Base-by-base conservation (phyloP, 2,329 filamentous ascomycete species). In the Stemphylium vesicarium region DNA sequence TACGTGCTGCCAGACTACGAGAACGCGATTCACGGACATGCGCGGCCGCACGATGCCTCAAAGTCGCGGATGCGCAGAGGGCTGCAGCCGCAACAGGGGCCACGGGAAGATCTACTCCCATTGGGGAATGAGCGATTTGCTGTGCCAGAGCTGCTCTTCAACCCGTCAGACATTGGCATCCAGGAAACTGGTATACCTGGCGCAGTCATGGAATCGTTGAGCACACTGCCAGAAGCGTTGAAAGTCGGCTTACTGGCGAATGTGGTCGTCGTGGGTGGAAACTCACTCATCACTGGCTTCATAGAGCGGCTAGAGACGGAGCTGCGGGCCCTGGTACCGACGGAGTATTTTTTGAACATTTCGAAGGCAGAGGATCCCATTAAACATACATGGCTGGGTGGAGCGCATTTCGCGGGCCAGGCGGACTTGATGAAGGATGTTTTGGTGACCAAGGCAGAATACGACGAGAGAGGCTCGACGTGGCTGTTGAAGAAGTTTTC, bases 51-150 rank as follows among this genome's bases (percentile, higher is more conserved):
- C 68, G 91, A 96, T 66, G 85, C 91, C 0, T 78, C 83, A 26
- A 83, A 87, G 37, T 83, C 85, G 20, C 73, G 74, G 61, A 78
- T 81, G 69, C 80, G 78, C 26, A 68, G 82, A 5, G 77, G 79
- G 9, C 76, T 83, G 72, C 79, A 77, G 78, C 68, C 72, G 78
- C 47, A 68, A 68, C 80, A 77, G 38, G 75, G 75, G 10, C 81
- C 82, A 0, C 72, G 75, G 20, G 94, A 98, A 72, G 93, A 98
- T 72, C 82, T 93, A 12, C 78, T 99, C 60, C 91, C 92, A 0
- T 81, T 99, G 9, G 88, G 91, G 4, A 98, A 97, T 74, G 95
- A 99, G 78, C 86, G 94, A 40, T 99, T 99, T 71, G 81, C 86
- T 2, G 89, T 96, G 0, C 94, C 95, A 0, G 95, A 99, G 73